A percentile compares a stretch with the other conserved stretches of the same genome.
phyloP scores from a whole-genome alignment of 2,329 filamentous ascomycete species.

The Beauveria asiatica region DNA sequence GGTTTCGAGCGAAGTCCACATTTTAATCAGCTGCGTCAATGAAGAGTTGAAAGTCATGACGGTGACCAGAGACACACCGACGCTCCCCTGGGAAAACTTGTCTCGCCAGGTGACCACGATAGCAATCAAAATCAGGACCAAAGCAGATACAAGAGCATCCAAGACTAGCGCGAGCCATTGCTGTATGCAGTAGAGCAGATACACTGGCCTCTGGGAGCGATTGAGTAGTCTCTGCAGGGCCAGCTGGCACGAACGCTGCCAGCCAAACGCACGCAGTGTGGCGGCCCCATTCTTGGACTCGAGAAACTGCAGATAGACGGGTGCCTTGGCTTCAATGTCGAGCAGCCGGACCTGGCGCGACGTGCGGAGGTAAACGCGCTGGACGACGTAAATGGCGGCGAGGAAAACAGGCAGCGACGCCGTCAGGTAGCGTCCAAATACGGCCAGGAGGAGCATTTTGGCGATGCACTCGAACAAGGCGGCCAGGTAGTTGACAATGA shows the following conservation, averaged over 20 bases:
- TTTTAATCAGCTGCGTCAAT: constrained; percentile 23
- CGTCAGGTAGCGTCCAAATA: constrained; percentile 12
- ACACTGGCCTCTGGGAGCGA: constrained; percentile 21
- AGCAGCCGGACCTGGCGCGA: constrained; percentile 23
- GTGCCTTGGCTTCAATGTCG: constrained; percentile 23
- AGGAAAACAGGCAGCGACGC: constrained; percentile 25
- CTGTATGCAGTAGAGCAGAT: constrained; percentile 40
- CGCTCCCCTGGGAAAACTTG: constrained; percentile 19
- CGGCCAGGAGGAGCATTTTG: background rate
- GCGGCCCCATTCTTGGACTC: constrained; percentile 18
- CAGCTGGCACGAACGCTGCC: constrained; percentile 15
- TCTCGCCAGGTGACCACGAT: constrained; percentile 30
- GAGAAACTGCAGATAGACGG: constrained; percentile 20
- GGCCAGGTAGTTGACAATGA: constrained; percentile 13
- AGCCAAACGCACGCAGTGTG: constrained; percentile 28
- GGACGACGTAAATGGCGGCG: constrained; percentile 27
- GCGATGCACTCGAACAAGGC: background rate
- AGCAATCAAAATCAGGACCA: constrained; percentile 36
- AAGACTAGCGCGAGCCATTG: constrained; percentile 40
- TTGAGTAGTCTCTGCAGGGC: constrained; percentile 23
- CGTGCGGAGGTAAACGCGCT: constrained; percentile 23
- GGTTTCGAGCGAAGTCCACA: constrained; percentile 24
- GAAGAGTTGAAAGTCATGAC: constrained; percentile 21
- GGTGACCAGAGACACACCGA: constrained; percentile 20
- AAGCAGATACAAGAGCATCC: constrained; percentile 33